Conservation (phyloP, 345 rosid species). For the Eucalyptus marginata region DNA sequence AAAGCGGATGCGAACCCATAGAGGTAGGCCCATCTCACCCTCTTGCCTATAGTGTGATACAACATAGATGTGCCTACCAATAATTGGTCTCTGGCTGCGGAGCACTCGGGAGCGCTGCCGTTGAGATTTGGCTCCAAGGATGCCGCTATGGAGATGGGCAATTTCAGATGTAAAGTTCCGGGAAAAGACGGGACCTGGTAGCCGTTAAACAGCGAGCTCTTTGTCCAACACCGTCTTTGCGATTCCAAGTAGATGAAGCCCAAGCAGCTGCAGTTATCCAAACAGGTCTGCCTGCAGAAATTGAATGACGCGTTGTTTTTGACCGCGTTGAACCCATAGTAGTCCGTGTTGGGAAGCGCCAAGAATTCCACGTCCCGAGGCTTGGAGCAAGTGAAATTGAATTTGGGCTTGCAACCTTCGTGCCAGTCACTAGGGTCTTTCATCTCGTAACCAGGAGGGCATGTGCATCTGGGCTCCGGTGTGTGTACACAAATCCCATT, state of each 20-base stretch:
- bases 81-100: not conserved
- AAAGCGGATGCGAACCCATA: slow-evolving; percentile 15
- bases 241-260: slow-evolving; percentile 22
- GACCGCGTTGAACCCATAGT: slow-evolving; percentile 15
- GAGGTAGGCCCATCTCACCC: slow-evolving; percentile 16
- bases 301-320: not conserved
- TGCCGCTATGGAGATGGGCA: slow-evolving; percentile 5
- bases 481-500: slow-evolving; percentile 23
- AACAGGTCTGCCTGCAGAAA: slow-evolving; percentile 14
- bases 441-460: slow-evolving; percentile 24
- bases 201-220: slow-evolving; percentile 22
- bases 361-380: slow-evolving; percentile 3
- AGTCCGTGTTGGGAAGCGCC: slow-evolving; percentile 6
- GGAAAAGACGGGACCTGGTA: slow-evolving; percentile 12
- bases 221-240: slow-evolving; percentile 2
- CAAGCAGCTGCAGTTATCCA: slow-evolving; percentile 13
- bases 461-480: slow-evolving; percentile 15
- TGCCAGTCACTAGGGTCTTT: slow-evolving; percentile 10
- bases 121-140: not conserved
- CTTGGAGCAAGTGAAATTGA: slow-evolving; percentile 5
- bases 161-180: slow-evolving; percentile 8
- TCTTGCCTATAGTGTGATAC: not conserved
- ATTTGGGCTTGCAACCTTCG: slow-evolving; percentile 29
- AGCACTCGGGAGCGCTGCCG: slow-evolving; percentile 1
- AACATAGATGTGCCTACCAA: not conserved